Base-by-base conservation (phyloP, 768 basidiomycete species). In the Xerocomellus dryophilus region DNA sequence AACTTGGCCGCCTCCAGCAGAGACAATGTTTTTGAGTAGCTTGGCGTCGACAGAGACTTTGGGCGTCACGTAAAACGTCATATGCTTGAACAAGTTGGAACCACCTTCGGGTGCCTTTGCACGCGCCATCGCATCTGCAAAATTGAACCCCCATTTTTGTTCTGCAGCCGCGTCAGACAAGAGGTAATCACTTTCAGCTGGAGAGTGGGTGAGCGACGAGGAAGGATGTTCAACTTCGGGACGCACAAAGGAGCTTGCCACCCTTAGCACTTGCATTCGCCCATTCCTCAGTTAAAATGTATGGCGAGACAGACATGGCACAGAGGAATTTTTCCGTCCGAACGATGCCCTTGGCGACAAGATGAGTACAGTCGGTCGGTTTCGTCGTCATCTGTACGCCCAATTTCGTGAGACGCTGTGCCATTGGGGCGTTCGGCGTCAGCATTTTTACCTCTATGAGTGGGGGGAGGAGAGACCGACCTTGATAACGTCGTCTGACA, bases 321-420 rank as follows among this genome's bases (percentile, higher is more conserved):
- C 84, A 84, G 0, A 97, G 75, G 65, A 96, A 88, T 67, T 96
- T 97, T 65, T 93, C 89, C 1, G 94, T 96, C 5, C 93, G 81
- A 6, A 86, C 82, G 23, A 95, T 74, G 25, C 76, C 74, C 32
- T 78, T 80, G 10, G 83, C 81, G 43, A 96, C 69, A 12, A 97
- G 77, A 70, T 95, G 90, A 0, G 92, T 96, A 62, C 87, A 91
- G 50, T 91, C 84, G 1, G 68, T 63, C 0, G 86, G 76, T 32
- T 82, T 79, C 2, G 78, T 76, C 8, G 83, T 82, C 53, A 84
- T 73, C 58, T 79, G 83, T 8, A 81, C 85, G 0, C 92, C 93
- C 1, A 94, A 68, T 61, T 81, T 83, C 2, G 66, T 70, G 34
- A 95, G 67, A 4, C 70, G 71, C 92, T 93, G 54, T 41, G 12